phyloP scores from a whole-genome alignment of 352 stramenopile genomes.

The Pythium chondricola region DNA sequence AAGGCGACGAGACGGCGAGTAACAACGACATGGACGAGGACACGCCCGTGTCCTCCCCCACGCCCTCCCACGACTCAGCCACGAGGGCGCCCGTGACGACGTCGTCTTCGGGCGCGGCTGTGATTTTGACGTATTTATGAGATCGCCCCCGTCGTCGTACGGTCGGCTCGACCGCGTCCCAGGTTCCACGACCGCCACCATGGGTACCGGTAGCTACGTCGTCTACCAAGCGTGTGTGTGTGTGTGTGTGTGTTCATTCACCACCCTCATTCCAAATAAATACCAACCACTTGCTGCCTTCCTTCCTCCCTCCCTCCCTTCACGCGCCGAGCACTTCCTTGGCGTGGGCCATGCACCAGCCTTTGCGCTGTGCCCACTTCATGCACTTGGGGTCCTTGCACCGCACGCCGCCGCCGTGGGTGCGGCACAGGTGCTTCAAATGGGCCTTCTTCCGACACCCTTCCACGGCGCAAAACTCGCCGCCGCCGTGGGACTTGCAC shows the following conservation, averaged over 20 bases:
- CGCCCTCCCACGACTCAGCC: conserved; percentile 22
- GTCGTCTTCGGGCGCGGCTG: conserved; percentile 12
- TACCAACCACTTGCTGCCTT: too few species aligned
- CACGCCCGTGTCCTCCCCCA: conserved; percentile 17
- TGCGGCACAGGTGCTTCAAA: conserved; percentile 79
- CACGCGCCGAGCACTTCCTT: conserved; percentile 62
- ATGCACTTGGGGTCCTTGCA: conserved; percentile 76
- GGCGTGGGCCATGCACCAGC: conserved; percentile 86
- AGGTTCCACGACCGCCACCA: too few species aligned
- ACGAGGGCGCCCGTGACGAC: conserved; percentile 2
- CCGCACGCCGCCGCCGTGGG: conserved; percentile 77
- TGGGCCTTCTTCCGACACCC: conserved; percentile 85
- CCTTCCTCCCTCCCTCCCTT: too few species aligned
- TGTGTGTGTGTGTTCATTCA: background rate
- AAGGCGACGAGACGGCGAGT: conserved; percentile 48
- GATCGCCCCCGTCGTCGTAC: too few species aligned
- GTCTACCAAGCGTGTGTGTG: too few species aligned
- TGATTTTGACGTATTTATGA: conserved; percentile 71
- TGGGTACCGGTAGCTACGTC: too few species aligned
- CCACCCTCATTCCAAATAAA: background rate
- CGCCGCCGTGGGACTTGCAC: conserved; percentile 81
- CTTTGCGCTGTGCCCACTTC: conserved; percentile 85
- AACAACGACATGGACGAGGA: conserved; percentile 45
- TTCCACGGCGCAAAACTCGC: conserved; percentile 75
- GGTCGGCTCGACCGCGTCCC: too few species aligned